These are phyloP conservation scores for Chrysanthemum lavandulifolium DNA, from an alignment of 129 eudicot species.

Conservation along the genomic window DNA sequence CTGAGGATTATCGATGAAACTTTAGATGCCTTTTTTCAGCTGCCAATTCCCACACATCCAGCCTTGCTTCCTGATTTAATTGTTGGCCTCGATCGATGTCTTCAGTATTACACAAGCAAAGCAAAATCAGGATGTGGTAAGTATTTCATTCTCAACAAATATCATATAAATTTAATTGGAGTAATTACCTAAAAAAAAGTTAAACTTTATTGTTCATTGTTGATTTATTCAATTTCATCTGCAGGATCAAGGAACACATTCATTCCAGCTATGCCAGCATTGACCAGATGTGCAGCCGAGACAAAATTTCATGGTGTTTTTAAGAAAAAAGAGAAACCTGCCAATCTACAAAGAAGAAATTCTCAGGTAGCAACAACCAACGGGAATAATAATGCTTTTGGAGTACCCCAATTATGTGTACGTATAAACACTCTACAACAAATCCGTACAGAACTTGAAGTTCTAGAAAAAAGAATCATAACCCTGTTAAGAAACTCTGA, in stretches of 20 bases:
- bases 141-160: conserved; percentile 9
- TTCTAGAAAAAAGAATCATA: conserved; percentile 75
- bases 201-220: conserved; percentile 1
- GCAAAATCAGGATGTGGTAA: conserved; percentile 95
- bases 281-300: conserved; percentile 74
- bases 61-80: conserved; percentile 86
- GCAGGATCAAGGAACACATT: conserved; percentile 82
- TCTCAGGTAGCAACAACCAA: conserved; percentile 72
- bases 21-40: conserved; percentile 84
- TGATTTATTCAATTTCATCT: conserved; percentile 3
- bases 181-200: too few relatives aligned
- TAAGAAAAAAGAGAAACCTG: conserved; percentile 83
- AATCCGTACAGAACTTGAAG: conserved; percentile 72
- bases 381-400: conserved; percentile 50
- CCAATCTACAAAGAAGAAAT: conserved; percentile 53
- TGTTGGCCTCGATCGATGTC: conserved; percentile 88
- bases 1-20: conserved; percentile 79
- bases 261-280: conserved; percentile 89
- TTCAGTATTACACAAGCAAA: conserved; percentile 76
- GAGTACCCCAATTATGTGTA: conserved; percentile 73
- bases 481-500: conserved; percentile 86
- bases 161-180: not conserved
- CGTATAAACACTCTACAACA: conserved; percentile 83
- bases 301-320: conserved; percentile 68
- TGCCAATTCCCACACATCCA: conserved; percentile 96